Conservation (phyloP, 2,329 filamentous ascomycete species). For the Zasmidium citrigriseum region DNA sequence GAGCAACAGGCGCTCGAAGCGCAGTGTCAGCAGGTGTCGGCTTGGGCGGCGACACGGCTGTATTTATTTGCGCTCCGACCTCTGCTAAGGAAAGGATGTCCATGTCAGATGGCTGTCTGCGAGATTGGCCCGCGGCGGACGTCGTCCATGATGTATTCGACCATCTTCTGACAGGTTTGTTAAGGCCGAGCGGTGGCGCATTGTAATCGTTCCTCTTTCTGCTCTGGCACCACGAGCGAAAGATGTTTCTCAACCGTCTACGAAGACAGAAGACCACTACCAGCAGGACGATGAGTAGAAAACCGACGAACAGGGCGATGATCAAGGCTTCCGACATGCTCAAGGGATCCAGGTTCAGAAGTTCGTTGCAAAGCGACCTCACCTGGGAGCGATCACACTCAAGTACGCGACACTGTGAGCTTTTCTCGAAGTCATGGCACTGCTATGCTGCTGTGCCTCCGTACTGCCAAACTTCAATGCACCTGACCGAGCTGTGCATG, state of each 20-base stretch:
- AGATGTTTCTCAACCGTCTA: not conserved
- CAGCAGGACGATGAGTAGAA: not conserved
- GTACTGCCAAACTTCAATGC: not conserved
- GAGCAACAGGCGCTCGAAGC: not conserved
- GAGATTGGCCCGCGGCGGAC: slow-evolving; percentile 1
- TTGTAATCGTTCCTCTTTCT: not conserved
- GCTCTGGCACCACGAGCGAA: not conserved
- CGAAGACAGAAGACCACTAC: not conserved
- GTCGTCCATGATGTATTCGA: slow-evolving; percentile 3
- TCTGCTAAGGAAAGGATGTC: not conserved
- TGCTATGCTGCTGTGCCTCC: not conserved
- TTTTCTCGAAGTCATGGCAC: not conserved
- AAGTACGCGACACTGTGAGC: not conserved
- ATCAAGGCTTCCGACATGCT: not conserved
- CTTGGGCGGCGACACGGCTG: not conserved
- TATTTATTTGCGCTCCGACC: not conserved
- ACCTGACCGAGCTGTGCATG: not conserved
- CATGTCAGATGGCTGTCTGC: not conserved
- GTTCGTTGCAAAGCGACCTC: not conserved
- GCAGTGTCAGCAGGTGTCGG: not conserved
- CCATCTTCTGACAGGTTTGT: slow-evolving; percentile 5
- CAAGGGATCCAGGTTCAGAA: not conserved
- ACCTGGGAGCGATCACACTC: not conserved
- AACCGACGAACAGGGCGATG: not conserved
- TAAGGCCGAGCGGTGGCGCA: slow-evolving; percentile 1